Evolutionary conservation across 1,139 yeast genomes (phyloP), one percentile per base, ranked within the genome.

Genomic region (Saccharomyces hybrid): DNA sequence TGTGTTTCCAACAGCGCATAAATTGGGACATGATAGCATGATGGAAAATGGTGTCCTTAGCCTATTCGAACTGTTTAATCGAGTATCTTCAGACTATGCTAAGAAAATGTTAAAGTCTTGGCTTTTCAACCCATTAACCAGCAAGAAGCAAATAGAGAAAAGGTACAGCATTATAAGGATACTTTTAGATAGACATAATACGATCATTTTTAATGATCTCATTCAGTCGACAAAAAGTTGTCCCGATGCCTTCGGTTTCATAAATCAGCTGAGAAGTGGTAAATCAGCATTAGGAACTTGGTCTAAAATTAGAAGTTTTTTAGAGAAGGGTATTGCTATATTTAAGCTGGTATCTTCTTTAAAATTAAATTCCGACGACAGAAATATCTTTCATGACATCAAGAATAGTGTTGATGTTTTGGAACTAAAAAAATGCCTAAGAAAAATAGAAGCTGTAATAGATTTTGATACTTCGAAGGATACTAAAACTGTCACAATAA

Each of bases 401-500:
- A 52, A 32, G 16, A 16, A 28, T 23, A 56, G 57, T 6, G 53
- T 56, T 1, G 58, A 55, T 26, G 32, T 54, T 3, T 49, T 58
- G 23, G 31, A 8, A 7, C 27, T 63, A 8, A 53, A 58, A 7
- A 49, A 48, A n/a, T 55, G 59, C 16, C 50, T 56, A 13, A 31
- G 48, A 27, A 50, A 53, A 46, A 61, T 65, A 57, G 58, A 56
- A 8, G 47, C 50, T 9, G 63, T 67, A 1, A 68, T 77, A 34
- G 78, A 77, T 56, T 65, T 74, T 52, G 74, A 69, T 8, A 54
- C 63, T 3, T 71, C 78, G 0, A 58, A 60, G 2, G 70, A 69
- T n/a, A 63, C 64, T 13, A 67, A 70, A 5, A 63, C 65, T 14
- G 59, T 73, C 1, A 63, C 64, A 3, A 68, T 77, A 5, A 60